A percentile compares a stretch with the other conserved stretches of the same genome.
These are phyloP conservation scores for Melaleuca alternifolia DNA, from an alignment of 345 rosid genomes.

Conservation along the genomic window DNA sequence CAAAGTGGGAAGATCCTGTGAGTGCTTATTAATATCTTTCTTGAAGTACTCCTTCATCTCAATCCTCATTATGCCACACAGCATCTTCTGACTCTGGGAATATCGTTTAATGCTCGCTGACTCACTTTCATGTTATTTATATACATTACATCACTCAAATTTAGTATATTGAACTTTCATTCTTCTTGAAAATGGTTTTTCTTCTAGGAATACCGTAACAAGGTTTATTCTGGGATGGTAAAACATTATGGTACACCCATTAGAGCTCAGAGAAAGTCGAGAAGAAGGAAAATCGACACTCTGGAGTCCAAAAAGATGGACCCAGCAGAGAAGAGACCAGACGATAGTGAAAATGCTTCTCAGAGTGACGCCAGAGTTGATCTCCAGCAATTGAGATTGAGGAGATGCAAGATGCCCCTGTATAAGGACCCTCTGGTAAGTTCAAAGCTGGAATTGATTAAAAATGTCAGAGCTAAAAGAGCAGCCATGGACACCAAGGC, in stretches of 20 bases:
- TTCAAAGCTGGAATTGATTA: conserved; percentile 77
- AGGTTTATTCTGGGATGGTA: conserved; percentile 61
- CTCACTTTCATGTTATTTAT: background rate
- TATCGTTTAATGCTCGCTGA: background rate
- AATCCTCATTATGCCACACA: background rate
- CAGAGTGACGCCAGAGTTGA: conserved; percentile 14
- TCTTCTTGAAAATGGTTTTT: background rate
- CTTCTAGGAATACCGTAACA: conserved; percentile 67
- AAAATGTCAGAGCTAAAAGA: conserved; percentile 70
- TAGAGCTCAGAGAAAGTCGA: conserved; percentile 47
- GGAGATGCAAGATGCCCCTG: conserved; percentile 14
- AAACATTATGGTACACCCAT: conserved; percentile 48
- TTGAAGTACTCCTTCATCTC: background rate
- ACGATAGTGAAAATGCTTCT: background rate
- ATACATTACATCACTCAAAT: background rate
- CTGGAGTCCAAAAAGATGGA: conserved; percentile 21
- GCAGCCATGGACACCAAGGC: conserved; percentile 53
- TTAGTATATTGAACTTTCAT: background rate
- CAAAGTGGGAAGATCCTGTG: conserved; percentile 96
- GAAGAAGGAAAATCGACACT: conserved; percentile 30
- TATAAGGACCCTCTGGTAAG: conserved; percentile 72
- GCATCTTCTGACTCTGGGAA: background rate
- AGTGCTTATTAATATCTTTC: conserved; percentile 10
- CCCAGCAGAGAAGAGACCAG: conserved; percentile 12
- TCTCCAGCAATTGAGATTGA: conserved; percentile 3